Base-by-base conservation (phyloP, 352 stramenopile species). In the Globisporangium paroecandrum region DNA sequence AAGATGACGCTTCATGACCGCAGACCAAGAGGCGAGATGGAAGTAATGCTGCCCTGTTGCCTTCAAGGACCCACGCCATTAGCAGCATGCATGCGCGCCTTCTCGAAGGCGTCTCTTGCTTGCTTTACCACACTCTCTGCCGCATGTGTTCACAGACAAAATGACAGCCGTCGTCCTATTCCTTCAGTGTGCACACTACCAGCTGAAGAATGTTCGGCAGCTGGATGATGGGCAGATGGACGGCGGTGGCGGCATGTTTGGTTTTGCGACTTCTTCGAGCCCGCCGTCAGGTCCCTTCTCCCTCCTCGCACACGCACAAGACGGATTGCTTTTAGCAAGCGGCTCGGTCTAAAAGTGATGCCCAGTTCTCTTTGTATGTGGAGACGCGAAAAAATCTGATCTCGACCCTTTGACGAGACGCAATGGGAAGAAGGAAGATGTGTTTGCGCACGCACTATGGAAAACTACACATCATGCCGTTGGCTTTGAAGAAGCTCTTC, bases 91-190 rank as follows among this genome's bases (percentile, higher is more conserved):
- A 24, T 18, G 29, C 29, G 55, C 29, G 55, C 38, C 55, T 60
- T 32, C 4, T 60, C 20, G 55, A 18, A 27, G n/a, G 24, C 34
- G 58, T 64, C 58, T 64, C 58, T 36, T 53, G 58, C 36, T 51
- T 51, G 58, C 58, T 51, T 51, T 51, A 8, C 18, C 41, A n/a
- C 41, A 9, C 41, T 63, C 58, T 64, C 58, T 64, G 34, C 58
- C 58, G 58, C 58, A 64, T 6, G 18, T 24, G 43, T 51, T 51
- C 15, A 51, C 18, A 51, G 5, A n/a, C 15, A 49, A 10, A 22
- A 38, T 22, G 12, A 20, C 41, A 7, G 4, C 0, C 43, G 5
- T 24, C 18, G 7, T 24, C 43, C 9, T 24, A n/a, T 24, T 51
- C 43, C 5, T 51, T 51, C 43, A 51, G 18, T 49, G 6, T 51